These are phyloP conservation scores for Termitomyces bulborhizus DNA, from an alignment of 768 basidiomycete species.

Conservation along the genomic window DNA sequence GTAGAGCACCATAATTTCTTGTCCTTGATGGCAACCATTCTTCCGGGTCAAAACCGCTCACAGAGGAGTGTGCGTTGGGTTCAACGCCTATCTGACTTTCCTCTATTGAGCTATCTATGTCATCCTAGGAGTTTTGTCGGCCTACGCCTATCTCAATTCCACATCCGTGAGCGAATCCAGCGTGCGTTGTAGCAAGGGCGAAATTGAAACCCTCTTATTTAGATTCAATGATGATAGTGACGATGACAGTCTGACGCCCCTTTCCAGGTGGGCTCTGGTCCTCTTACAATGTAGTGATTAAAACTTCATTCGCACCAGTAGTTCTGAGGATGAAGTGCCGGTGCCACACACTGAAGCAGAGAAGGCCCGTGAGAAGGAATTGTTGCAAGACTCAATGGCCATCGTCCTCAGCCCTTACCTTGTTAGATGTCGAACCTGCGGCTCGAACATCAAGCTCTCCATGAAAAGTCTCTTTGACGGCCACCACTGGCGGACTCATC, in stretches of 20 bases:
- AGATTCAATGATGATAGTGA: constrained; percentile 11
- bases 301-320: not conserved
- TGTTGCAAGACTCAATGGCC: constrained; percentile 49
- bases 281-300: not conserved
- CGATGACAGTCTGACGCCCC: constrained; percentile 8
- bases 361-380: constrained; percentile 41
- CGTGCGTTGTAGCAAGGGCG: constrained; percentile 36
- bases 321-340: constrained; percentile 1
- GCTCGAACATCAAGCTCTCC: constrained; percentile 56
- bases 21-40: not conserved
- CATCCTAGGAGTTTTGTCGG: constrained; percentile 15
- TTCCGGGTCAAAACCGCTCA: constrained; percentile 1
- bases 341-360: constrained; percentile 34
- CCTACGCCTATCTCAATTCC: constrained; percentile 34
- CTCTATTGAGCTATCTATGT: not conserved
- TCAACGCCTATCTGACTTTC: not conserved
- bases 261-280: constrained; percentile 7
- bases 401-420: constrained; percentile 42
- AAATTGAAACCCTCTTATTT: constrained; percentile 31
- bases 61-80: constrained; percentile 10
- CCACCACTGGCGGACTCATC: constrained; percentile 64
- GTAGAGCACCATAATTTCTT: not conserved
- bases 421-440: constrained; percentile 53
- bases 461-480: constrained; percentile 60
- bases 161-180: constrained; percentile 48